phyloP scores from a whole-genome alignment of 1,284 basidiomycete genomes.

The Apiotrichum sp. region DNA sequence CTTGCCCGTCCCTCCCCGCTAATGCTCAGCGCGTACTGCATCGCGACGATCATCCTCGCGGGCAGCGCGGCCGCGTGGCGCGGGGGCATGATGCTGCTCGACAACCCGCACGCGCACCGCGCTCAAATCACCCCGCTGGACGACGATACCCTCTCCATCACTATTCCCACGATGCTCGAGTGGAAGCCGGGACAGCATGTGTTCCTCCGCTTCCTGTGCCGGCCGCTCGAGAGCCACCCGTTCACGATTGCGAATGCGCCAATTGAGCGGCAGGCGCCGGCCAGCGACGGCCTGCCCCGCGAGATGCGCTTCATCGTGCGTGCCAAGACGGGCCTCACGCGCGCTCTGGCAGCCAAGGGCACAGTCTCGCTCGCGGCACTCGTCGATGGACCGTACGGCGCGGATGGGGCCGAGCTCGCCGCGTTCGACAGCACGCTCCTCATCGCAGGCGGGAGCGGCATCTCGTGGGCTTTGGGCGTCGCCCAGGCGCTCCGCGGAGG shows the following conservation, averaged over 20 bases:
- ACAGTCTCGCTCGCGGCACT: background rate
- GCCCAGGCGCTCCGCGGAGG: background rate
- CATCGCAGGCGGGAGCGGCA: slow-evolving; percentile 3
- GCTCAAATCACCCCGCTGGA: slow-evolving; percentile 40
- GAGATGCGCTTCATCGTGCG: slow-evolving; percentile 7
- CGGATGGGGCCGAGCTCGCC: background rate
- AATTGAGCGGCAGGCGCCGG: too few relatives aligned
- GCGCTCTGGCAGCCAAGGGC: background rate
- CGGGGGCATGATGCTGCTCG: slow-evolving; percentile 34
- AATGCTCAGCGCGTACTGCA: slow-evolving; percentile 43
- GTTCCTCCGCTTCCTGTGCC: slow-evolving; percentile 45
- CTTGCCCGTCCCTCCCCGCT: background rate
- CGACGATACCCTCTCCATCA: slow-evolving; percentile 41
- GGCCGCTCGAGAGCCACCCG: slow-evolving; percentile 44
- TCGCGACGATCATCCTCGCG: slow-evolving; percentile 45
- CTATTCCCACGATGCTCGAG: slow-evolving; percentile 31
- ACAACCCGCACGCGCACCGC: slow-evolving; percentile 23
- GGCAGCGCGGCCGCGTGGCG: slow-evolving; percentile 33
- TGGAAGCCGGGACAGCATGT: slow-evolving; percentile 51
- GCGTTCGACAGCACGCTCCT: slow-evolving; percentile 4
- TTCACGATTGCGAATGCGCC: slow-evolving; percentile 44
- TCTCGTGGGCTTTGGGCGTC: background rate
- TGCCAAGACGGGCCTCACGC: slow-evolving; percentile 4
- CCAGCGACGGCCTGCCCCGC: slow-evolving; percentile 20
- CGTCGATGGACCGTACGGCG: slow-evolving; percentile 12